Percentiles rank a stretch among this genome's conserved stretches.
phyloP scores from a whole-genome alignment of 345 rosid species.

The Syzygium jambos region DNA sequence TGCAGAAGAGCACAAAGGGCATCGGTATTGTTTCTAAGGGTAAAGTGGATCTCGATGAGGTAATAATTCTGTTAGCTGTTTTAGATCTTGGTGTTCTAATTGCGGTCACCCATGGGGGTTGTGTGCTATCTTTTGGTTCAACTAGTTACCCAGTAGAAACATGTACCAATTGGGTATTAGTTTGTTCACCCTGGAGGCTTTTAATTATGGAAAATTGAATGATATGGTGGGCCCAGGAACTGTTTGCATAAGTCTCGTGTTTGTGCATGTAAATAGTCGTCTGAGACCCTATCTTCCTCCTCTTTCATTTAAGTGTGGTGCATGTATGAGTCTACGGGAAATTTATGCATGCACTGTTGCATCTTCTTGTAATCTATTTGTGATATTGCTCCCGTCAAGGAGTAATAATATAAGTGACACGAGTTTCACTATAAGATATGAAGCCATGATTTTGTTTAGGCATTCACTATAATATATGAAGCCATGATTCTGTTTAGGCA shows the following conservation, averaged over 20 bases:
- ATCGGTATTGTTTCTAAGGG: conserved; percentile 43
- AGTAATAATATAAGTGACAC: background rate
- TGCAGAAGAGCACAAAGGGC: conserved; percentile 35
- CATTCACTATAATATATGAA: background rate
- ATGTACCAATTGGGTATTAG: background rate
- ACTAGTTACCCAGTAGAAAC: background rate
- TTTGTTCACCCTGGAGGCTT: background rate
- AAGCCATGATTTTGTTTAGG: background rate
- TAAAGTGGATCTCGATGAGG: conserved; percentile 72
- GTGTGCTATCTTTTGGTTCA: background rate
- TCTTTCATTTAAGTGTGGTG: background rate
- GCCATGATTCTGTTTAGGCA: too few relatives aligned
- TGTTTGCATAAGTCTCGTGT: background rate
- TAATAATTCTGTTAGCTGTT: background rate
- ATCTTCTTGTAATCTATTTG: background rate
- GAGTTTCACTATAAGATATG: background rate
- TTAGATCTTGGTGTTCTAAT: background rate
- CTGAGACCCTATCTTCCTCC: background rate
- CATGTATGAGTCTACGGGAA: background rate
- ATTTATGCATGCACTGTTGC: background rate
- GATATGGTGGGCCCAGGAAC: background rate
- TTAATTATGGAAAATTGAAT: background rate
- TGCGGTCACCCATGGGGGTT: background rate
- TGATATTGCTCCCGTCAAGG: background rate
- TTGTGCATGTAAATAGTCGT: background rate